phyloP scores from a whole-genome alignment of 257 asterid species.

The Przewalskia tangutica region DNA sequence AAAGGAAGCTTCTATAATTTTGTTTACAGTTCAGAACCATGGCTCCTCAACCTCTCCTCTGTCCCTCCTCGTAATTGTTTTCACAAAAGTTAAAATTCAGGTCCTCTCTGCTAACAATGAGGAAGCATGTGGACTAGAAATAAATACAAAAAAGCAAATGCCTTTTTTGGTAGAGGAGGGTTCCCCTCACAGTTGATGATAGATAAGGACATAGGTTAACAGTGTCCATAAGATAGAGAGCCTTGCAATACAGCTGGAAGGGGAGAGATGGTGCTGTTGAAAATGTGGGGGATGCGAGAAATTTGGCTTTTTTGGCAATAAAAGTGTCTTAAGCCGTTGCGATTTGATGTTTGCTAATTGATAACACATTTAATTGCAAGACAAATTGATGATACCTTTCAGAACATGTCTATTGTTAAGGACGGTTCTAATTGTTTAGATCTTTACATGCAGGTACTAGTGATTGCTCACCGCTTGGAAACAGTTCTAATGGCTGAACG shows the following conservation, averaged over 20 bases:
- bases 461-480: slow-evolving; percentile 82
- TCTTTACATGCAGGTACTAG: slow-evolving; percentile 47
- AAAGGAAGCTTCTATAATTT: background rate
- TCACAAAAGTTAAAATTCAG: background rate
- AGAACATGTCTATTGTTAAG: background rate
- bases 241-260: background rate
- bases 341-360: background rate
- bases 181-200: background rate
- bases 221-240: background rate
- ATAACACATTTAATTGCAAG: background rate
- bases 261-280: background rate
- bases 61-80: background rate
- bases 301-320: background rate
- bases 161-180: background rate
- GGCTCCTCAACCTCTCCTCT: background rate
- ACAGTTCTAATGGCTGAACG: slow-evolving; percentile 78
- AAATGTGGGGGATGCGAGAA: background rate
- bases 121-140: background rate
- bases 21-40: background rate
- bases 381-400: background rate
- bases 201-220: background rate
- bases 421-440: background rate
- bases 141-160: background rate
- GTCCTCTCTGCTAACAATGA: background rate
- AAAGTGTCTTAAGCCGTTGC: background rate